Percentiles rank a stretch among this genome's conserved stretches.
Evolutionary conservation across 2,329 filamentous ascomycete species (phyloP).

Genomic region (Talaromyces piceae): DNA sequence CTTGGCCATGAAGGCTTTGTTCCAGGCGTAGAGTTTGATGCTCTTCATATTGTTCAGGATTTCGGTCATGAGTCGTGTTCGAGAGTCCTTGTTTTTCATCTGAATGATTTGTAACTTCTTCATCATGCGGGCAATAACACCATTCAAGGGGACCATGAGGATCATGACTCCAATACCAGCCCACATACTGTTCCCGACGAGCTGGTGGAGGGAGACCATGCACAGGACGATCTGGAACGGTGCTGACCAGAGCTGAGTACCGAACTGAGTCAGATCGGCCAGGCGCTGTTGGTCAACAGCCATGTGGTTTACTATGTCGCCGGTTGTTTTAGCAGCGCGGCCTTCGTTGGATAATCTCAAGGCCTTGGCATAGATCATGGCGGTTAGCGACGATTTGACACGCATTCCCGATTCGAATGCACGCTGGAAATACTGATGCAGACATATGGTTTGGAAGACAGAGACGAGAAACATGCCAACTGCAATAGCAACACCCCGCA

Average conservation of each 20-base stretch:
- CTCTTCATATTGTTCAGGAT: conserved; percentile 99
- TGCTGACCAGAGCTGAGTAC: conserved; percentile 91
- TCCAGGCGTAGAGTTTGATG: conserved; percentile 98
- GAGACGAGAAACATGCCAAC: conserved; percentile 88
- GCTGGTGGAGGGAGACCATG: conserved; percentile 89
- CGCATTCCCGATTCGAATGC: conserved; percentile 95
- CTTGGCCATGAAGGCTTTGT: conserved; percentile 93
- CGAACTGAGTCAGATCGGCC: conserved; percentile 90
- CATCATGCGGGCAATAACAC: conserved; percentile 84
- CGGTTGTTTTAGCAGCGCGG: conserved; percentile 77
- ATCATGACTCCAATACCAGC: conserved; percentile 93
- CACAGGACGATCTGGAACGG: conserved; percentile 94
- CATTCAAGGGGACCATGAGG: conserved; percentile 94
- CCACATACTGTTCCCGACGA: conserved; percentile 94
- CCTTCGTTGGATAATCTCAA: conserved; percentile 89
- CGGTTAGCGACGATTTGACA: conserved; percentile 83
- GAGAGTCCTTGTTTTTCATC: conserved; percentile 98
- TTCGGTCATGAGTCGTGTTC: conserved; percentile 89
- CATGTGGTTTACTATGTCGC: conserved; percentile 99
- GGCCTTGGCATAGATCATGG: conserved; percentile 88
- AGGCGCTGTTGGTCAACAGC: conserved; percentile 94
- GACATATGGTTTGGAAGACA: conserved; percentile 74
- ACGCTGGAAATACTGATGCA: conserved; percentile 97
- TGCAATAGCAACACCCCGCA: conserved; percentile 80
- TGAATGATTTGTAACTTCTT: conserved; percentile 90